phyloP scores from a whole-genome alignment of 148 eudicot genomes.

The Fallopia convolvulus region DNA sequence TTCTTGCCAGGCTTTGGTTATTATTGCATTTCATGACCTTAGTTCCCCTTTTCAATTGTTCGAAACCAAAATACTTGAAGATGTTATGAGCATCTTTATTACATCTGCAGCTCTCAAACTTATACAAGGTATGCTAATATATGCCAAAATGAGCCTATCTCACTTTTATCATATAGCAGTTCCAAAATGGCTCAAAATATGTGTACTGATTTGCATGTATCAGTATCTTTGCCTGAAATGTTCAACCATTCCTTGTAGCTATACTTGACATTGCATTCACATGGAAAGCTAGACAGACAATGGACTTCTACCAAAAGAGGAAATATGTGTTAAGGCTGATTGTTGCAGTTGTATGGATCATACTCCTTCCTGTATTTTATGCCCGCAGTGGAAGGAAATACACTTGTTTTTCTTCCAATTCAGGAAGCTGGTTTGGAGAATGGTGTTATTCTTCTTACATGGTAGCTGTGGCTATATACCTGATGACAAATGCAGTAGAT shows the following conservation, averaged over 20 bases:
- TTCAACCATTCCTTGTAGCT: conserved; percentile 38
- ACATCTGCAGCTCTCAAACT: conserved; percentile 86
- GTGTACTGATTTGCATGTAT: neutral
- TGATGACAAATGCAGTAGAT: conserved; percentile 69
- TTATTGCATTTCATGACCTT: conserved; percentile 79
- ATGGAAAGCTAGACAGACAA: conserved; percentile 80
- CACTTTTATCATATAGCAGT: neutral
- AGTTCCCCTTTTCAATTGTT: conserved; percentile 77
- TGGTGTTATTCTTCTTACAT: conserved; percentile 98
- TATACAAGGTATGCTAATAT: conserved; percentile 45
- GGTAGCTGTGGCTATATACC: conserved; percentile 74
- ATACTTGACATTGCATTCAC: conserved; percentile 68
- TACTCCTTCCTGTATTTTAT: conserved; percentile 71
- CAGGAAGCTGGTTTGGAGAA: conserved; percentile 74
- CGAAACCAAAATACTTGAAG: conserved; percentile 71
- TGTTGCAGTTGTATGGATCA: conserved; percentile 67
- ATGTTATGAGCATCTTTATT: conserved; percentile 87
- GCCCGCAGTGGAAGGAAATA: conserved; percentile 66
- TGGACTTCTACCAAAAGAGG: conserved; percentile 37
- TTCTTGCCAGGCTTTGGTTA: conserved; percentile 68
- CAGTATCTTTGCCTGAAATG: conserved; percentile 9
- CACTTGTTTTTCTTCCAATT: conserved; percentile 53
- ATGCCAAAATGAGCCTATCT: neutral
- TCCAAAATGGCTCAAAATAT: neutral
- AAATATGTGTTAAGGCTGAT: conserved; percentile 55